Evolutionary conservation across 208 protist species (phyloP).

Genomic region (Acanthamoeba castellanii): DNA sequence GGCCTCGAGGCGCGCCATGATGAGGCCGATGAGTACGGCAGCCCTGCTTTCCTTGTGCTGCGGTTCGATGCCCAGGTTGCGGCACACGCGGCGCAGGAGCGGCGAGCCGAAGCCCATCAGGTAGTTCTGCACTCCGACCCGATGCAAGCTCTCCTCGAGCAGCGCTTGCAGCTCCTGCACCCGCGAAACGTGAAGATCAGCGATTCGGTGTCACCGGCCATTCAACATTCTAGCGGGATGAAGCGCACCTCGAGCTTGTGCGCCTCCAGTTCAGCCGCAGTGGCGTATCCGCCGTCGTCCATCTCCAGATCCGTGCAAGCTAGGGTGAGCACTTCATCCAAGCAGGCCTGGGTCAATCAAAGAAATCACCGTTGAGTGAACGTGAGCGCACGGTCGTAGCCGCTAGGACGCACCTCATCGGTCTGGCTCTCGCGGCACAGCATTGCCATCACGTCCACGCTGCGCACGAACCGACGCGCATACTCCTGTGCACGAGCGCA

Average conservation of each 20-base stretch:
- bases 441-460: neutral
- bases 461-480: neutral
- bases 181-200: neutral
- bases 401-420: neutral
- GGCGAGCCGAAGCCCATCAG: neutral
- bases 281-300: slow-evolving; percentile 33
- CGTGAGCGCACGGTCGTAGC: no score
- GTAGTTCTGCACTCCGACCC: neutral
- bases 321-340: slow-evolving; percentile 38
- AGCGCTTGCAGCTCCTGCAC: slow-evolving; percentile 20
- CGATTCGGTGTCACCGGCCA: neutral
- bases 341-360: neutral
- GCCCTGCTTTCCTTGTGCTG: neutral
- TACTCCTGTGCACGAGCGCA: neutral
- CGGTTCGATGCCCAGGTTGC: neutral
- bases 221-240: neutral
- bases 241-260: slow-evolving; percentile 10
- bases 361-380: neutral
- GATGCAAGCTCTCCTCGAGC: neutral
- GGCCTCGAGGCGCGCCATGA: neutral
- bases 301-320: slow-evolving; percentile 14
- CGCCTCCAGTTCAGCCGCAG: neutral
- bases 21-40: neutral
- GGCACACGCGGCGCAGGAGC: slow-evolving; percentile 7
- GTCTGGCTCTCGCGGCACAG: slow-evolving; percentile 17